Conservation (phyloP, 805 yeast species). For the Priceomyces carsonii region DNA sequence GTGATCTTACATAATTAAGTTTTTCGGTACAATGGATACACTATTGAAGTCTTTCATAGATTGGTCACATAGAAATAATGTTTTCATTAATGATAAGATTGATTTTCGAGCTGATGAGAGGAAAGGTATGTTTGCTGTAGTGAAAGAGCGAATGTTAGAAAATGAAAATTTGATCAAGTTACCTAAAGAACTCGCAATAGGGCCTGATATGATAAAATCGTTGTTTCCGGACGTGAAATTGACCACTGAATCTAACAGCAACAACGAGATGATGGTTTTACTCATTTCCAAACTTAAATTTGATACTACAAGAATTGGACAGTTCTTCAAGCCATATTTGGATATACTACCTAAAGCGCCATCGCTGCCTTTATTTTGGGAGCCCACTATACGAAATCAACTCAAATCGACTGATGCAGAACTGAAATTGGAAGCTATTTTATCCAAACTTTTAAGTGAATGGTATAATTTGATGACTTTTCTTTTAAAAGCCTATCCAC, state of each 20-base stretch:
- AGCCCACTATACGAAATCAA: constrained; percentile 2
- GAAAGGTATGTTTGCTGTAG: constrained; percentile 4
- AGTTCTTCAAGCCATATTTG: constrained; percentile 6
- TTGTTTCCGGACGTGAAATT: constrained; percentile 2
- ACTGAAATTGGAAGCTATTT: constrained; percentile 6
- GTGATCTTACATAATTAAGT: too few species aligned
- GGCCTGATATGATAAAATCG: constrained; percentile 3
- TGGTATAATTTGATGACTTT: constrained; percentile 5
- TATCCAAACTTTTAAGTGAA: constrained; percentile 6
- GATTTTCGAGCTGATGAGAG: constrained; percentile 1
- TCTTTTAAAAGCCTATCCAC: neutral
- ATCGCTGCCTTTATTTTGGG: constrained; percentile 8
- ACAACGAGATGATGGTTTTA: constrained; percentile 6
- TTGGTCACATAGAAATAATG: constrained; percentile 6
- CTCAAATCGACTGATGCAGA: constrained; percentile 6
- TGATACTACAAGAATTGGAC: constrained; percentile 1
- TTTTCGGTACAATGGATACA: constrained; percentile 41
- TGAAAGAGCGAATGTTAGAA: neutral
- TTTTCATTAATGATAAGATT: constrained; percentile 3
- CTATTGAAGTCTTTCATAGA: constrained; percentile 1
- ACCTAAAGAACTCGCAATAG: constrained; percentile 6
- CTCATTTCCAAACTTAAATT: constrained; percentile 8
- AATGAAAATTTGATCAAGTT: constrained; percentile 3
- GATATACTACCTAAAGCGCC: constrained; percentile 7
- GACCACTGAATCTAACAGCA: constrained; percentile 2